Evolutionary conservation across 2,329 filamentous ascomycete genomes (phyloP).

Genomic region (Xylariales sp.): DNA sequence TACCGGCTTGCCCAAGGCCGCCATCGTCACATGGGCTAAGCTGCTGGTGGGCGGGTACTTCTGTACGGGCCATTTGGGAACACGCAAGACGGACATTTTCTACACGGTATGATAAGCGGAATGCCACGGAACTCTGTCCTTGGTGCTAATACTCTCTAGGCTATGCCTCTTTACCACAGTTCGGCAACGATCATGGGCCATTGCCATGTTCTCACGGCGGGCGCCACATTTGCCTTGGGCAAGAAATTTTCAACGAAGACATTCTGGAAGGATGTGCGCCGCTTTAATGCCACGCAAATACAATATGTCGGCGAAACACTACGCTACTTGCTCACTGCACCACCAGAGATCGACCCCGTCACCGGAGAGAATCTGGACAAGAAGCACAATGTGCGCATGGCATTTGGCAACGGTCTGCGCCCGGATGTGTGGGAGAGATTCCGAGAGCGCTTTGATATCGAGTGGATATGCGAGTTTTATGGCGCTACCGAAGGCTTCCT

Average conservation of each 20-base stretch:
- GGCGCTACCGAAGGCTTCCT: conserved; percentile 69
- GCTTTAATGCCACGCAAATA: conserved; percentile 66
- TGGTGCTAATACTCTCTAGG: conserved; percentile 37
- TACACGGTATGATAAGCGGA: conserved; percentile 57
- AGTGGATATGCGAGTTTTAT: conserved; percentile 75
- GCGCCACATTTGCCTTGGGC: conserved; percentile 66
- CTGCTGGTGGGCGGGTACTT: conserved; percentile 49
- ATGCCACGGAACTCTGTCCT: not conserved
- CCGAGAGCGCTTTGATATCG: conserved; percentile 74
- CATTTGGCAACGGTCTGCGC: conserved; percentile 80
- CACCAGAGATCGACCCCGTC: conserved; percentile 54
- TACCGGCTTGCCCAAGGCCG: conserved; percentile 77
- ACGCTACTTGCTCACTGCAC: conserved; percentile 71
- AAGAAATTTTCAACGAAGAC: conserved; percentile 72
- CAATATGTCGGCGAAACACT: conserved; percentile 89
- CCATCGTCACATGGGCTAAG: conserved; percentile 71
- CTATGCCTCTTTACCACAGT: conserved; percentile 87
- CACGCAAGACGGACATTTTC: conserved; percentile 62
- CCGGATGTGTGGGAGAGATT: conserved; percentile 84
- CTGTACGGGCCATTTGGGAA: conserved; percentile 48
- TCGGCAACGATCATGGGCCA: conserved; percentile 72
- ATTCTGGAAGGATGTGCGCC: conserved; percentile 75
- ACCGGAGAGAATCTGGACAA: conserved; percentile 68
- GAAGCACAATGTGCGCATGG: conserved; percentile 67
- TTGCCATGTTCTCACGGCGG: conserved; percentile 51